These are phyloP conservation scores for Croton laevigatus DNA, from an alignment of 441 rosid species.

Conservation along the genomic window DNA sequence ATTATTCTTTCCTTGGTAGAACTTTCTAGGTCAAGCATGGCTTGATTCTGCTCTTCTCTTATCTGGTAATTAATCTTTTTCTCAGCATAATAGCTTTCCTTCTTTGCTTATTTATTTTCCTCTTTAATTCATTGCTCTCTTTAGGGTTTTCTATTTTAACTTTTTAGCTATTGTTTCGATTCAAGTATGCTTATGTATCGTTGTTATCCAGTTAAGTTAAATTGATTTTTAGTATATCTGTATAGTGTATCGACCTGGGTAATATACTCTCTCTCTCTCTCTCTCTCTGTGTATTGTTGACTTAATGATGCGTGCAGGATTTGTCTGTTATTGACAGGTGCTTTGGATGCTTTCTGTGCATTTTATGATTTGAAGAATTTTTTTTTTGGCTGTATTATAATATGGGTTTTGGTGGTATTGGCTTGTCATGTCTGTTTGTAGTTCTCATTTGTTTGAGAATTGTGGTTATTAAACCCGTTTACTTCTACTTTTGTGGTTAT, in stretches of 20 bases:
- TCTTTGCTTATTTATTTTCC: conserved; percentile 12
- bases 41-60: conserved; percentile 39
- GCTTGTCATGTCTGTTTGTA: not conserved
- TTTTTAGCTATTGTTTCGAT: not conserved
- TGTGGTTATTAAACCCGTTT: not conserved
- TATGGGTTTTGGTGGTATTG: not conserved
- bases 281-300: not conserved
- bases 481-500: not conserved
- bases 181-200: not conserved
- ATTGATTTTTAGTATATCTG: not conserved
- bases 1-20: conserved; percentile 22
- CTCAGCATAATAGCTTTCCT: not conserved
- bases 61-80: conserved; percentile 33
- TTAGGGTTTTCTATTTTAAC: not conserved
- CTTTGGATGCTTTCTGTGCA: not conserved
- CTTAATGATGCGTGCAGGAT: not conserved
- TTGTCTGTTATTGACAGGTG: not conserved
- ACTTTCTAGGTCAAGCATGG: conserved; percentile 40
- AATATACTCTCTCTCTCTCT: not conserved
- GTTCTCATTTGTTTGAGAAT: not conserved
- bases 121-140: not conserved
- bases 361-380: not conserved
- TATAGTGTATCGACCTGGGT: not conserved
- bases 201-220: not conserved
- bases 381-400: not conserved